Evolutionary conservation across 2,329 filamentous ascomycete species (phyloP).

Genomic region (Didymella exigua): DNA sequence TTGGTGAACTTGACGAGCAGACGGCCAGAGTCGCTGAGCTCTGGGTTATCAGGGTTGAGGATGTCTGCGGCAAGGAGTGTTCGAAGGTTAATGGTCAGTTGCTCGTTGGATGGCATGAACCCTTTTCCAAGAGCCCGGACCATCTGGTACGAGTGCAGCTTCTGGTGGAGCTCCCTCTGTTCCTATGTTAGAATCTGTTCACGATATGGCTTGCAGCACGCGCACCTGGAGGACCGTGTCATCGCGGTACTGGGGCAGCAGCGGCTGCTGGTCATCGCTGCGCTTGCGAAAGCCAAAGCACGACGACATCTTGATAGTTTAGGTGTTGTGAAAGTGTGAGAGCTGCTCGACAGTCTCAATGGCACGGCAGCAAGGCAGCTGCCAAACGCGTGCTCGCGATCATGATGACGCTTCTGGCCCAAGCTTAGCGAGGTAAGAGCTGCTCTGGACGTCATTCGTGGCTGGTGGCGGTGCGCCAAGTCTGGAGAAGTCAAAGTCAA

Average conservation of each 20-base stretch:
- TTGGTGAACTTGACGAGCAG: constrained; percentile 73
- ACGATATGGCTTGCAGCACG: neutral
- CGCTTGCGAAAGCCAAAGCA: constrained; percentile 67
- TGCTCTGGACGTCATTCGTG: constrained; percentile 12
- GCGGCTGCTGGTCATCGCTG: constrained; percentile 69
- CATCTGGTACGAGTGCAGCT: constrained; percentile 94
- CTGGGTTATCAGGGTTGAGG: constrained; percentile 74
- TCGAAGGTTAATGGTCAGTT: constrained; percentile 78
- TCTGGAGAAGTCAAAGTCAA: constrained; percentile 1
- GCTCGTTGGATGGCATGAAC: constrained; percentile 91
- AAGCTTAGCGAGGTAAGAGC: constrained; percentile 7
- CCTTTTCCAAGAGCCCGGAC: constrained; percentile 78
- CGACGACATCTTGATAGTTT: constrained; percentile 58
- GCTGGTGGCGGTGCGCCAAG: constrained; percentile 13
- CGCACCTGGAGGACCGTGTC: constrained; percentile 67
- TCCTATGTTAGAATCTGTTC: constrained; percentile 2
- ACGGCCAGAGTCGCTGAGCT: constrained; percentile 78
- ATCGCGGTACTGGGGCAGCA: constrained; percentile 80
- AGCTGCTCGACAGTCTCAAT: constrained; percentile 3
- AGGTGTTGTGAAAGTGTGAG: neutral
- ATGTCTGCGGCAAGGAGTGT: constrained; percentile 78
- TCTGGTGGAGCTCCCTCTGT: constrained; percentile 80
- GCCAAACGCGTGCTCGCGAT: neutral
- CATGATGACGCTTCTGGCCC: constrained; percentile 12
- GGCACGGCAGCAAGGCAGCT: constrained; percentile 9